A percentile compares a stretch with the other conserved stretches of the same genome.
These are phyloP conservation scores for Sarocladiaceae sp. DNA, from an alignment of 2,329 filamentous ascomycete genomes.

Conservation along the genomic window DNA sequence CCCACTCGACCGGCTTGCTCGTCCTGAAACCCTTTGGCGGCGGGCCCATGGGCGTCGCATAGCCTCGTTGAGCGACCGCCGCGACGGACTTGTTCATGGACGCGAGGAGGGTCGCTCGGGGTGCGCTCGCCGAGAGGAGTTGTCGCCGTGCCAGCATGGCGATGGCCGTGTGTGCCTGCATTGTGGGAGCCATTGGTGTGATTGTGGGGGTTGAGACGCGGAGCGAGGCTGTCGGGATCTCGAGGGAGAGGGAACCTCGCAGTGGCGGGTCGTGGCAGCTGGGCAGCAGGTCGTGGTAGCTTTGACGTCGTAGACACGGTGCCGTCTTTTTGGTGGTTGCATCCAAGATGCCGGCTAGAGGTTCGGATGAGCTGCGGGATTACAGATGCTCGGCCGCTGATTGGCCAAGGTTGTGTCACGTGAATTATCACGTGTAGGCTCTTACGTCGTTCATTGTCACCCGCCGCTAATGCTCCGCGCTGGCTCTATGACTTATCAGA, in stretches of 20 bases:
- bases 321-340: slow-evolving; percentile 9
- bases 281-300: not conserved
- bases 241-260: slow-evolving; percentile 2
- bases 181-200: slow-evolving; percentile 9
- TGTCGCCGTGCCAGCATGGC: slow-evolving; percentile 9
- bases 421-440: slow-evolving; percentile 11
- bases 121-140: slow-evolving; percentile 4
- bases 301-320: slow-evolving; percentile 12
- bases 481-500: too few species aligned
- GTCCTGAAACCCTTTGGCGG: slow-evolving; percentile 78
- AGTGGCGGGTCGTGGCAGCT: not conserved
- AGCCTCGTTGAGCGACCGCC: slow-evolving; percentile 25
- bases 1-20: slow-evolving; percentile 67
- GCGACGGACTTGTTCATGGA: not conserved
- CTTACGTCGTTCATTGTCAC: not conserved
- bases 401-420: slow-evolving; percentile 10
- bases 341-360: not conserved
- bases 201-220: not conserved
- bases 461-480: too few species aligned
- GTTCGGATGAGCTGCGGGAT: slow-evolving; percentile 13
- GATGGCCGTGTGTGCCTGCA: slow-evolving; percentile 6
- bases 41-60: slow-evolving; percentile 68
- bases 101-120: slow-evolving; percentile 1
- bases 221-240: not conserved
- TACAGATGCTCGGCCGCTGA: slow-evolving; percentile 13